phyloP scores from a whole-genome alignment of 129 eudicot species.

The Flaveria brownii region DNA sequence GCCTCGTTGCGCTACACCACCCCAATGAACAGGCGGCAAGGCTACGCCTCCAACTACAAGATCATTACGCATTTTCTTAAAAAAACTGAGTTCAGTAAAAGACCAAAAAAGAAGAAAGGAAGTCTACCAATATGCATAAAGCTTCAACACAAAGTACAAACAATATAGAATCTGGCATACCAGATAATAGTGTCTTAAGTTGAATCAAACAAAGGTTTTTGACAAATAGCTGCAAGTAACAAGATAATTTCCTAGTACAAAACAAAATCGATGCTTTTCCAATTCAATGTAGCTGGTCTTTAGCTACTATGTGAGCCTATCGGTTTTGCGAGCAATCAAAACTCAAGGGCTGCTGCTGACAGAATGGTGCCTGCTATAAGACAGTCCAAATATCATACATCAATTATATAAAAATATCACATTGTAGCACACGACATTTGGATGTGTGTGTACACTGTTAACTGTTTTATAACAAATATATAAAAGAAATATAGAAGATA shows the following conservation, averaged over 20 bases:
- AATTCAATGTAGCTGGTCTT: slow-evolving; percentile 13
- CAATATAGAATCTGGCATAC: slow-evolving; percentile 15
- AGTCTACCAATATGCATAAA: not conserved
- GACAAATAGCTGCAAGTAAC: slow-evolving; percentile 16
- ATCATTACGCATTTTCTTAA: too few species aligned
- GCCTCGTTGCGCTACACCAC: too few species aligned
- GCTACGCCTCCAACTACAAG: too few species aligned
- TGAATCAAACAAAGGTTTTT: slow-evolving; percentile 26
- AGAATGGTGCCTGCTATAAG: slow-evolving; percentile 69
- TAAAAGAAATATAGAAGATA: too few species aligned
- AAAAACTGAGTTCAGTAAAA: too few species aligned
- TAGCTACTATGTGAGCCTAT: slow-evolving; percentile 30
- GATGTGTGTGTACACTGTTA: too few species aligned
- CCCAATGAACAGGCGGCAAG: too few species aligned
- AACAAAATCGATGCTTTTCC: slow-evolving; percentile 33
- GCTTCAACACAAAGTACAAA: slow-evolving; percentile 8
- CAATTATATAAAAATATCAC: too few species aligned
- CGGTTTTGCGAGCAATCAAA: slow-evolving; percentile 85
- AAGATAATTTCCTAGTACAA: slow-evolving; percentile 10
- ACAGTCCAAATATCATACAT: too few species aligned
- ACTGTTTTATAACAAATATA: too few species aligned
- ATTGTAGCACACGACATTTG: too few species aligned
- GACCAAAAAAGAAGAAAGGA: not conserved
- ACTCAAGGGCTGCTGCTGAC: slow-evolving; percentile 86
- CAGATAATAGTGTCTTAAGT: not conserved